These are phyloP conservation scores for Volvox reticuliferus DNA, from an alignment of 139 green algal species.

Conservation along the genomic window DNA sequence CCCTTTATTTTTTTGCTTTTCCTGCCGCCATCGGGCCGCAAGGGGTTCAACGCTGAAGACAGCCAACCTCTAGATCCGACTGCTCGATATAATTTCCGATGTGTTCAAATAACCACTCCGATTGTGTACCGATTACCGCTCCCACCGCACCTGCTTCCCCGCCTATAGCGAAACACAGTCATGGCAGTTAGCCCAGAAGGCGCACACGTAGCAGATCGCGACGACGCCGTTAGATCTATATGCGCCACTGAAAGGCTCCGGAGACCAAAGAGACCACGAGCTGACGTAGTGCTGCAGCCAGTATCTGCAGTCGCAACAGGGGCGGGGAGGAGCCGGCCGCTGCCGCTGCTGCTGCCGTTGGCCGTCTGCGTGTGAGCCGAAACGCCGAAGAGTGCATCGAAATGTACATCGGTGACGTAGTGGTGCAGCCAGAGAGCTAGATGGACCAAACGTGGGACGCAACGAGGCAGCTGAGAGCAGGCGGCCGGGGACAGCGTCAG, in stretches of 20 bases:
- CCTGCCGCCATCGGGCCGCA: too few species aligned
- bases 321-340: too few species aligned
- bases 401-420: background rate
- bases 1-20: too few species aligned
- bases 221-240: constrained; percentile 21
- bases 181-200: constrained; percentile 8
- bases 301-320: too few species aligned
- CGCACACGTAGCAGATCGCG: background rate
- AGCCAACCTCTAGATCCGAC: too few species aligned
- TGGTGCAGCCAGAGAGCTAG: constrained; percentile 40
- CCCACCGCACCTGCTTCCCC: background rate
- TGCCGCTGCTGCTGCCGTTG: too few species aligned
- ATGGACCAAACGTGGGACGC: background rate
- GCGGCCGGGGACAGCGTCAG: background rate
- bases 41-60: too few species aligned
- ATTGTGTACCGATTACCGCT: too few species aligned
- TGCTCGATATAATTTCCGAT: too few species aligned
- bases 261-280: background rate
- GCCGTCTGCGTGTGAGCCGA: too few species aligned
- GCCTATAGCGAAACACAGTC: background rate
- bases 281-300: too few species aligned
- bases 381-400: background rate
- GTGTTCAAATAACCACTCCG: too few species aligned
- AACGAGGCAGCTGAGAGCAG: background rate
- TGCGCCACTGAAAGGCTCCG: constrained; percentile 6